Evolutionary conservation across 331 rosid genomes (phyloP).

Genomic region (Malus hybrid): DNA sequence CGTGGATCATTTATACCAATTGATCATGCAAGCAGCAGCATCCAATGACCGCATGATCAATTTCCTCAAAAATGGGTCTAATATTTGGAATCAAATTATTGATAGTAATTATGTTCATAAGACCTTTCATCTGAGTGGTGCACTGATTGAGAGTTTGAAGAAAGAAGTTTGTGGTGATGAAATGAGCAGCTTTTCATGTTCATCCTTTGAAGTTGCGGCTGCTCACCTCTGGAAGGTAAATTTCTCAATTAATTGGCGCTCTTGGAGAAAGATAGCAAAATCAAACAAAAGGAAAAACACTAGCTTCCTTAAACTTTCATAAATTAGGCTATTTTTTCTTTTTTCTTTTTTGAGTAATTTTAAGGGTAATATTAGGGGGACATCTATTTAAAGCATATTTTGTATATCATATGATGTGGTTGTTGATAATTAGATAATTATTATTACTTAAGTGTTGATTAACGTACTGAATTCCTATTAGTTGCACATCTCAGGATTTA

Average conservation of each 20-base stretch:
- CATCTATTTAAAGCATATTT: no score
- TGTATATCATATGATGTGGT: no score
- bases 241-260: neutral
- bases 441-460: no score
- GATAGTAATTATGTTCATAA: constrained; percentile 29
- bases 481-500: no score
- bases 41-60: neutral
- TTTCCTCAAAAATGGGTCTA: neutral
- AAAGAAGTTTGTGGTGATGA: constrained; percentile 21
- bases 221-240: constrained; percentile 83
- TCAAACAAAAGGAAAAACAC: neutral
- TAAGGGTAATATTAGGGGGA: no score
- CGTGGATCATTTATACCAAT: constrained; percentile 51
- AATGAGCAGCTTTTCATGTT: constrained; percentile 31
- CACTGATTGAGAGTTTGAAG: constrained; percentile 41
- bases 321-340: neutral
- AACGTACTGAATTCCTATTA: no score
- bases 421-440: no score
- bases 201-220: constrained; percentile 68
- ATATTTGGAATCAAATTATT: neutral
- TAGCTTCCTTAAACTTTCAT: neutral
- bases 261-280: neutral
- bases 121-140: constrained; percentile 45
- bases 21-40: constrained; percentile 48
- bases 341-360: no score